Base-by-base conservation (phyloP, 257 asterid genomes). In the Lycium barbarum region DNA sequence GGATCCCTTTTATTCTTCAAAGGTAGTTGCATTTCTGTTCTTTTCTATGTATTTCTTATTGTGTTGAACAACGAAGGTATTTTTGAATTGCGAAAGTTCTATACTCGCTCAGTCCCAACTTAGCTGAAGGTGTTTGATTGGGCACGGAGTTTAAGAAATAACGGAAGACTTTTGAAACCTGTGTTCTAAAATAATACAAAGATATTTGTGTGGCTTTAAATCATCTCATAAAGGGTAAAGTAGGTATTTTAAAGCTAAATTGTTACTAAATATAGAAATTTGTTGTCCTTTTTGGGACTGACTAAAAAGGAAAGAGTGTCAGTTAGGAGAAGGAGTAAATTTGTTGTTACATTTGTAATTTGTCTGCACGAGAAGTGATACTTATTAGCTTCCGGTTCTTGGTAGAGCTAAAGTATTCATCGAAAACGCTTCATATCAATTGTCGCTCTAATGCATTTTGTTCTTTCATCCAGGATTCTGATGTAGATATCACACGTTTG, bases 401-500 rank as follows among this genome's bases (percentile, higher is more conserved):
- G 71, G 7, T 20, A 62, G 62, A 59, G 61, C 76, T 66, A 36
- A 82, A 45, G 15, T 63, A 59, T 59, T 26, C 20, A 4, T 38
- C 26, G 11, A 33, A 6, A 74, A 33, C 45, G 20, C 3, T 54
- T 51, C 63, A 74, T 65, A 9, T 78, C 67, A 18, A 20, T 83
- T 55, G 7, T n/a, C 47, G 17, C 3, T 51, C 67, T 53, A 22
- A 53, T 36, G 6, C 0, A 6, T 83, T 83, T 20, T 1, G 51
- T 36, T 43, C 43, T 82, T 88, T 81, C 72, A 61, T 85, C 65
- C 86, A 91, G 97, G 91, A 90, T 15, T 53, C 88, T 55, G 88
- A 87, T 22, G 83, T 85, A 82, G 90, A 83, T 79, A 54, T 80
- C 73, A 79, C 87, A 45, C 67, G 80, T 58, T 89, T 87, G 86